Evolutionary conservation across 257 asterid species (phyloP).

Genomic region (Solanum bulbocastanum): DNA sequence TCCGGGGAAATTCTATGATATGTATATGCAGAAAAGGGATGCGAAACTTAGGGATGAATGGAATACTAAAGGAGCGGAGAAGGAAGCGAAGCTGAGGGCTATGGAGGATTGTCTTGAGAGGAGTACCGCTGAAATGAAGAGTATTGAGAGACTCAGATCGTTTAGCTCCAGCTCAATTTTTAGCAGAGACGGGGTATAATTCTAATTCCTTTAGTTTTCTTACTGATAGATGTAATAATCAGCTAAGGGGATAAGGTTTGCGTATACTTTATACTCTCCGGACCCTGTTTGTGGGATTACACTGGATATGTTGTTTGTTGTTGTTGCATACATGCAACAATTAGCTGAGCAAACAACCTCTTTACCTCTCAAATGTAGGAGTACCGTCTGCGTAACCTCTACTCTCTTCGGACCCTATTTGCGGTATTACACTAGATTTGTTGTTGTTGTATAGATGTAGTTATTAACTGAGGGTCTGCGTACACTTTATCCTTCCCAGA

Average conservation of each 20-base stretch:
- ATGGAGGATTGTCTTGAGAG: conserved; percentile 85
- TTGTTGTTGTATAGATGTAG: not conserved
- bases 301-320: not conserved
- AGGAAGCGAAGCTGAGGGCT: conserved; percentile 77
- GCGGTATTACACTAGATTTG: not conserved
- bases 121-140: conserved; percentile 76
- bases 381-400: not conserved
- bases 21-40: conserved; percentile 76
- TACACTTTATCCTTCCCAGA: not conserved
- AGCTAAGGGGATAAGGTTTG: not conserved
- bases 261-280: not conserved
- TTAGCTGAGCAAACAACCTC: not conserved
- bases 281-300: not conserved
- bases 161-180: conserved; percentile 40
- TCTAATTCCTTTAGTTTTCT: conserved; percentile 9
- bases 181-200: conserved; percentile 66
- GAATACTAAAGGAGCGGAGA: conserved; percentile 69
- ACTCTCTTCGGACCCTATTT: not conserved
- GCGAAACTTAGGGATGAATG: conserved; percentile 86
- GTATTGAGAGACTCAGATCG: conserved; percentile 53
- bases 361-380: not conserved
- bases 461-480: not conserved
- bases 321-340: not conserved
- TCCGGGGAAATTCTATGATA: conserved; percentile 66
- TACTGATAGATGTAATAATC: not conserved